A percentile compares a stretch with the other conserved stretches of the same genome.
Evolutionary conservation across 1,284 basidiomycete genomes (phyloP).

Genomic region (Ganoderma lucidum): DNA sequence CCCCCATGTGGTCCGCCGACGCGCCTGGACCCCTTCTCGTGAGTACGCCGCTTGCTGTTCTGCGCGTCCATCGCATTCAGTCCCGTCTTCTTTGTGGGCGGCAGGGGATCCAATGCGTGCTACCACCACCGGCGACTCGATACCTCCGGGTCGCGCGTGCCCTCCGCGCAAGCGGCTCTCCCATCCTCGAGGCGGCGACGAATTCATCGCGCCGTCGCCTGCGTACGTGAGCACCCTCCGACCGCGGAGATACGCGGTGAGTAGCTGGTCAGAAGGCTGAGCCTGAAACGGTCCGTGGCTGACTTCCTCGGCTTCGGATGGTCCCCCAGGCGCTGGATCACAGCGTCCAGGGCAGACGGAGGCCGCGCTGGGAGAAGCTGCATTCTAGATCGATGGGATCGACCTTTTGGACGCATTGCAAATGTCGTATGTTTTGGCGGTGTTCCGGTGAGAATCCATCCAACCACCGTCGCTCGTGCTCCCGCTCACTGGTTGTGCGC

Average conservation of each 20-base stretch:
- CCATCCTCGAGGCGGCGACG: constrained; percentile 2
- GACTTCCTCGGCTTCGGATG: neutral
- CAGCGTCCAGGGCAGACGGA: neutral
- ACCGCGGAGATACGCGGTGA: constrained; percentile 2
- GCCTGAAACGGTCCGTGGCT: neutral
- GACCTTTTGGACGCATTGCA: neutral
- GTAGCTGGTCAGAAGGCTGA: neutral
- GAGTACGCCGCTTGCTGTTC: neutral
- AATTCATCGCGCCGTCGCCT: neutral
- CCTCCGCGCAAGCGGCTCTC: neutral
- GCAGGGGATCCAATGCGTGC: neutral
- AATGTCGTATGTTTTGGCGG: neutral
- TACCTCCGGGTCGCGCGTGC: neutral
- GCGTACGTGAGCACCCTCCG: neutral
- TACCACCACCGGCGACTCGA: neutral
- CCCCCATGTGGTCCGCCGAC: neutral
- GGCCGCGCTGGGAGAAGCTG: neutral
- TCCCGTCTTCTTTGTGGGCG: neutral
- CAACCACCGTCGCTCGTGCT: too few species aligned
- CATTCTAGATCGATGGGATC: neutral
- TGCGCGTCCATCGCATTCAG: neutral
- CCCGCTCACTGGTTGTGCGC: too few species aligned
- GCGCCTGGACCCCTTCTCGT: neutral
- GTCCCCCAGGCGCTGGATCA: neutral
- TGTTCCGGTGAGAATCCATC: neutral